These are phyloP conservation scores for Globisporangium carolinianum DNA, from an alignment of 352 stramenopile genomes.

Conservation along the genomic window DNA sequence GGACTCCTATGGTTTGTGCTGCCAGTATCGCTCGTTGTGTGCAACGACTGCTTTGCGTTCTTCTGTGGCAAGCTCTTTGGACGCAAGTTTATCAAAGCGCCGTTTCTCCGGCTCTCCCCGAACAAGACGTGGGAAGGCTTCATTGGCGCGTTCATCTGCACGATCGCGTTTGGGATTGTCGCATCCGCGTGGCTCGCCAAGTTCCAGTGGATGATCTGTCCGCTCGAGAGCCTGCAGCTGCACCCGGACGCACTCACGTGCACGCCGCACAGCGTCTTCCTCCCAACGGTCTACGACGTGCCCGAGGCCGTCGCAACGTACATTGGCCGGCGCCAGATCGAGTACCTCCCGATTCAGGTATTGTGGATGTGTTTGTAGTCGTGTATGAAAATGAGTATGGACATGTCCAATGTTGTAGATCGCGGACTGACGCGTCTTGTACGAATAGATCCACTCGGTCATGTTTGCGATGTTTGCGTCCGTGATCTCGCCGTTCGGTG, in stretches of 20 bases:
- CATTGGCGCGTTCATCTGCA: constrained; percentile 95
- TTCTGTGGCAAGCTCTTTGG: constrained; percentile 86
- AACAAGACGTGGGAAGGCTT: constrained; percentile 99
- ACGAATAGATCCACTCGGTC: constrained; percentile 90
- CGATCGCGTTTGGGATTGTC: constrained; percentile 92
- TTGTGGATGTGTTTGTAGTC: neutral
- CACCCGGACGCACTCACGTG: constrained; percentile 69
- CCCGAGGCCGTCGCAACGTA: constrained; percentile 74
- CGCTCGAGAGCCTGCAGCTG: constrained; percentile 75
- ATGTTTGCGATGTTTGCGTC: constrained; percentile 96
- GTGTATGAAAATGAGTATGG: neutral
- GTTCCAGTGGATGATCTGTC: constrained; percentile 94
- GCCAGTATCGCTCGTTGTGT: constrained; percentile 91
- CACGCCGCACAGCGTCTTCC: constrained; percentile 53
- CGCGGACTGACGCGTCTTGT: no score
- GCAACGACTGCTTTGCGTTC: constrained; percentile 96
- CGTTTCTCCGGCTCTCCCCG: constrained; percentile 89
- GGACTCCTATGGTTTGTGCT: constrained; percentile 95
- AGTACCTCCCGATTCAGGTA: constrained; percentile 84
- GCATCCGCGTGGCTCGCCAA: constrained; percentile 86
- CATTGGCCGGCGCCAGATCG: constrained; percentile 62
- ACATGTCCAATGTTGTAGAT: no score
- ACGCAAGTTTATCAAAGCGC: constrained; percentile 91
- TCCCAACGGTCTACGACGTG: constrained; percentile 53
- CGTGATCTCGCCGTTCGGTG: constrained; percentile 98